Conservation (phyloP, 805 yeast genomes). For the Ogataea dorogensis region DNA sequence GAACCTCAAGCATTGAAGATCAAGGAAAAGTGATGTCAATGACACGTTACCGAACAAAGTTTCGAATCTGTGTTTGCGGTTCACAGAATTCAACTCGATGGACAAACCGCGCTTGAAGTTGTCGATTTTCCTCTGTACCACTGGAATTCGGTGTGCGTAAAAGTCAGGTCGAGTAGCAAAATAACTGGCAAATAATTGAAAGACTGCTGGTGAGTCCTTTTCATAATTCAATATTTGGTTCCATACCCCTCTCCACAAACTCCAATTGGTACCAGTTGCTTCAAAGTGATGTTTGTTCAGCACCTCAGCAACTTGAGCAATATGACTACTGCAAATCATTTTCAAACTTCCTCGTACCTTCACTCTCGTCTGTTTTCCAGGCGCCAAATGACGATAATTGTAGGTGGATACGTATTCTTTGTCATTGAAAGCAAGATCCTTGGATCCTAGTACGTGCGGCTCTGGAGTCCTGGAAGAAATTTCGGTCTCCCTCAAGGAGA, state of each 20-base stretch:
- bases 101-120: conserved; percentile 22
- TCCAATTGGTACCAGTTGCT: conserved; percentile 24
- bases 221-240: conserved; percentile 26
- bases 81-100: conserved; percentile 17
- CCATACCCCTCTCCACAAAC: conserved; percentile 37
- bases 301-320: conserved; percentile 27
- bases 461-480: too few relatives aligned
- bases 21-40: conserved; percentile 12
- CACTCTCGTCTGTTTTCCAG: background rate
- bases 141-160: conserved; percentile 20
- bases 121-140: conserved; percentile 12
- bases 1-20: conserved; percentile 12
- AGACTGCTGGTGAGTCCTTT: conserved; percentile 32
- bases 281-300: conserved; percentile 25
- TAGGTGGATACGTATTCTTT: background rate
- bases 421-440: conserved; percentile 3
- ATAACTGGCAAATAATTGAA: conserved; percentile 28
- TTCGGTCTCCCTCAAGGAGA: too few relatives aligned
- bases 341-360: conserved; percentile 21
- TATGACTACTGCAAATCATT: conserved; percentile 22
- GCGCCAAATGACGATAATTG: background rate
- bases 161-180: conserved; percentile 21
- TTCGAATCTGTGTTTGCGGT: conserved; percentile 35
- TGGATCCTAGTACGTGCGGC: conserved; percentile 4
- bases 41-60: conserved; percentile 31